Percentiles rank a stretch among this genome's conserved stretches.
These are phyloP conservation scores for Talaromyces trachyspermus DNA, from an alignment of 495 filamentous ascomycete genomes.

Conservation along the genomic window DNA sequence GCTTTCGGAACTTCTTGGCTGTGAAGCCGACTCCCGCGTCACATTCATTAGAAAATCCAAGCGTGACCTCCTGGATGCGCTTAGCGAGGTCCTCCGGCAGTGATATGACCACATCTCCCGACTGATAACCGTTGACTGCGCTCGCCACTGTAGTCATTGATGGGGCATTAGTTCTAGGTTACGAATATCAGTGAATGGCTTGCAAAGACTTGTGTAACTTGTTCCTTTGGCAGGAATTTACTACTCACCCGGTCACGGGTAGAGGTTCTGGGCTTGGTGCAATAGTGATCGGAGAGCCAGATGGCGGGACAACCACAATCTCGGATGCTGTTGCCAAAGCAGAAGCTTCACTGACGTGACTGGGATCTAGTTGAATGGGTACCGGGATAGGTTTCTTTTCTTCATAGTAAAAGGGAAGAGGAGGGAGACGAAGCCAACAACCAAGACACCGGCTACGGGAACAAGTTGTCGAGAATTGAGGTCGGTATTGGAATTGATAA, in stretches of 20 bases:
- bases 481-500: neutral
- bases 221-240: neutral
- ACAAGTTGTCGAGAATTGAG: neutral
- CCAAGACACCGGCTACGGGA: neutral
- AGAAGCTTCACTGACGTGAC: neutral
- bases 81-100: neutral
- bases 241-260: neutral
- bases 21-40: neutral
- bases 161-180: neutral
- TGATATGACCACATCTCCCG: constrained; percentile 1
- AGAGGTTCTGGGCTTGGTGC: neutral
- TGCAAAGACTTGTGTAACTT: neutral
- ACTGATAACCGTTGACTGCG: neutral
- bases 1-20: neutral
- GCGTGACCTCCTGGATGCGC: neutral
- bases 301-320: neutral
- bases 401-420: neutral
- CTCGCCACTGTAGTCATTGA: neutral
- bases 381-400: neutral
- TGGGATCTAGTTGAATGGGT: neutral
- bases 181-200: neutral
- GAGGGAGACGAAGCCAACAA: neutral
- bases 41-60: neutral
- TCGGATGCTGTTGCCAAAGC: neutral
- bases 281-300: neutral